phyloP scores from a whole-genome alignment of 768 basidiomycete genomes.

The Lanmaoa pseudosensibilis region DNA sequence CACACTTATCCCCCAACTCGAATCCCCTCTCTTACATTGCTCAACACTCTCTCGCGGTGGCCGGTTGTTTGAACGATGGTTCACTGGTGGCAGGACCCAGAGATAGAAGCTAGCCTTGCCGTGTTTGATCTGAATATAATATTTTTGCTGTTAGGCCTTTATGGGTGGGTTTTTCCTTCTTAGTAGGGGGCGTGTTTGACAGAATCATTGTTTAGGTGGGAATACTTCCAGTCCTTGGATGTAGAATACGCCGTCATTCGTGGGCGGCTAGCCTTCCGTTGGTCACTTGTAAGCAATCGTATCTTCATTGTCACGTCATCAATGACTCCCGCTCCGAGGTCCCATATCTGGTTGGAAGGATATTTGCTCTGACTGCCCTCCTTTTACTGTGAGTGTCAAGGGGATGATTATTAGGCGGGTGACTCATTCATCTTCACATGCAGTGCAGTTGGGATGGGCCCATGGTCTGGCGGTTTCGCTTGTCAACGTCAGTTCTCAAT shows the following conservation, averaged over 20 bases:
- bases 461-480: neutral
- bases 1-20: neutral
- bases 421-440: neutral
- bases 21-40: neutral
- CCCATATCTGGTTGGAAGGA: slow-evolving; percentile 27
- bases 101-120: neutral
- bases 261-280: slow-evolving; percentile 23
- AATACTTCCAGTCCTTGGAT: slow-evolving; percentile 17
- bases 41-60: neutral
- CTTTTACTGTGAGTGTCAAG: slow-evolving; percentile 13
- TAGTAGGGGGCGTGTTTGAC: neutral
- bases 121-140: neutral
- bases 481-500: slow-evolving; percentile 23
- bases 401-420: too few species aligned
- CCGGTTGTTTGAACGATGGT: slow-evolving; percentile 11
- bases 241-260: slow-evolving; percentile 26
- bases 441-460: slow-evolving; percentile 7
- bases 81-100: slow-evolving; percentile 19
- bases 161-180: slow-evolving; percentile 11
- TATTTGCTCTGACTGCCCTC: slow-evolving; percentile 12
- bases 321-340: slow-evolving; percentile 9
- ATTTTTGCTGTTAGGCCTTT: slow-evolving; percentile 19
- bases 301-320: neutral
- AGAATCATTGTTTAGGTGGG: slow-evolving; percentile 19
- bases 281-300: slow-evolving; percentile 22